These are phyloP conservation scores for Xanthoconium separans DNA, from an alignment of 1,284 basidiomycete species.

Conservation along the genomic window DNA sequence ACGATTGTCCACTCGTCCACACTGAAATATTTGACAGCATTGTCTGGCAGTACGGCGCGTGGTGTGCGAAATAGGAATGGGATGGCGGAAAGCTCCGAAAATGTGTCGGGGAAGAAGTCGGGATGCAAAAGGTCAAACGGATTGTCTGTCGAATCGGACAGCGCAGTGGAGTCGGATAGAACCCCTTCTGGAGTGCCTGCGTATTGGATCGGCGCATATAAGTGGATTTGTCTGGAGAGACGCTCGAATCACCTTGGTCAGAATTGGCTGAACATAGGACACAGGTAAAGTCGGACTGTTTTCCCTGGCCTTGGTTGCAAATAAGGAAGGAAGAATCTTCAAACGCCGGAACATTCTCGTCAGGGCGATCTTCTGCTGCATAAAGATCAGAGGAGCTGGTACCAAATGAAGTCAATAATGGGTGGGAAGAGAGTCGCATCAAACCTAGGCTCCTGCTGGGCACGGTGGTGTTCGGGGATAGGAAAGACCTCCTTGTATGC, in stretches of 20 bases:
- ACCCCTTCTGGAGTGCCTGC: slow-evolving; percentile 6
- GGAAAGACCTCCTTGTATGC: slow-evolving; percentile 19
- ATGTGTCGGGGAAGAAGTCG: slow-evolving; percentile 15
- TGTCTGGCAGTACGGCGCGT: slow-evolving; percentile 1
- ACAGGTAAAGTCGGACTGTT: slow-evolving; percentile 16
- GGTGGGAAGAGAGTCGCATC: slow-evolving; percentile 3
- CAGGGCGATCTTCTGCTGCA: neutral
- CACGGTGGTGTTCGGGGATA: neutral
- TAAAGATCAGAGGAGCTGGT: slow-evolving; percentile 8
- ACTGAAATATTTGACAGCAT: neutral
- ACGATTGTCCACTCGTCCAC: slow-evolving; percentile 15
- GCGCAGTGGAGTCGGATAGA: neutral
- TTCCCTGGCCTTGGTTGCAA: slow-evolving; percentile 18
- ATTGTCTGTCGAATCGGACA: neutral
- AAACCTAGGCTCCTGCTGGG: slow-evolving; percentile 16
- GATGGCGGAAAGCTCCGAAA: slow-evolving; percentile 32
- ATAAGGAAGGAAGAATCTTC: slow-evolving; percentile 1
- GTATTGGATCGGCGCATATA: slow-evolving; percentile 20
- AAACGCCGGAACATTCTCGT: neutral
- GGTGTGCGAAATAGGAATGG: slow-evolving; percentile 33
- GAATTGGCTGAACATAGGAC: slow-evolving; percentile 17
- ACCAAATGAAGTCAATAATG: slow-evolving; percentile 16
- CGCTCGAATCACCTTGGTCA: slow-evolving; percentile 24
- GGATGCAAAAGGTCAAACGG: slow-evolving; percentile 2
- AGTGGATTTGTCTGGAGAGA: slow-evolving; percentile 2